phyloP scores from a whole-genome alignment of 805 yeast genomes.

The Lipomyces sp. region DNA sequence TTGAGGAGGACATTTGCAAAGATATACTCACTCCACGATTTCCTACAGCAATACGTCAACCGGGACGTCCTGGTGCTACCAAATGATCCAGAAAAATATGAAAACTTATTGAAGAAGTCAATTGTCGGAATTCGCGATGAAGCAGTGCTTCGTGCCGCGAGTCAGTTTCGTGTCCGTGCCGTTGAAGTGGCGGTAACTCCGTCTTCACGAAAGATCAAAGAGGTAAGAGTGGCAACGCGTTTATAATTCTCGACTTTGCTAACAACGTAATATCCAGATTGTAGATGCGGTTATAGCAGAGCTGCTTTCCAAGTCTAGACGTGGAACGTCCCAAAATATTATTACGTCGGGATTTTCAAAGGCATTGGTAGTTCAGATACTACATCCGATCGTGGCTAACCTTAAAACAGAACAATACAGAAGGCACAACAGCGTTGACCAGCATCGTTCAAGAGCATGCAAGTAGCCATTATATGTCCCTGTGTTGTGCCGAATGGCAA shows the following conservation, averaged over 20 bases:
- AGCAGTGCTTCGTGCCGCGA: neutral
- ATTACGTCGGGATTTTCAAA: constrained; percentile 20
- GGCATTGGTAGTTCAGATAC: constrained; percentile 1
- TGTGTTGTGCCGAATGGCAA: constrained; percentile 26
- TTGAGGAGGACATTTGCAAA: neutral
- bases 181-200: neutral
- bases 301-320: neutral
- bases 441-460: constrained; percentile 19
- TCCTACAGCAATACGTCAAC: neutral
- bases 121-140: constrained; percentile 1
- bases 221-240: neutral
- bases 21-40: constrained; percentile 1
- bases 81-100: constrained; percentile 7
- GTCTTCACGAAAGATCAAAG: neutral
- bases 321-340: constrained; percentile 2
- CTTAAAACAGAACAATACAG: neutral
- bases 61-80: neutral
- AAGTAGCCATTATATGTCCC: constrained; percentile 21
- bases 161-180: neutral
- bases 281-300: neutral
- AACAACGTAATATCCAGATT: neutral
- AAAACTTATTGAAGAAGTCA: neutral
- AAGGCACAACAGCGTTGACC: constrained; percentile 23
- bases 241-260: neutral
- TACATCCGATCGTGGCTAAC: neutral